Base-by-base conservation (phyloP, 2,329 filamentous ascomycete species). In the Exophiala alcalophila region DNA sequence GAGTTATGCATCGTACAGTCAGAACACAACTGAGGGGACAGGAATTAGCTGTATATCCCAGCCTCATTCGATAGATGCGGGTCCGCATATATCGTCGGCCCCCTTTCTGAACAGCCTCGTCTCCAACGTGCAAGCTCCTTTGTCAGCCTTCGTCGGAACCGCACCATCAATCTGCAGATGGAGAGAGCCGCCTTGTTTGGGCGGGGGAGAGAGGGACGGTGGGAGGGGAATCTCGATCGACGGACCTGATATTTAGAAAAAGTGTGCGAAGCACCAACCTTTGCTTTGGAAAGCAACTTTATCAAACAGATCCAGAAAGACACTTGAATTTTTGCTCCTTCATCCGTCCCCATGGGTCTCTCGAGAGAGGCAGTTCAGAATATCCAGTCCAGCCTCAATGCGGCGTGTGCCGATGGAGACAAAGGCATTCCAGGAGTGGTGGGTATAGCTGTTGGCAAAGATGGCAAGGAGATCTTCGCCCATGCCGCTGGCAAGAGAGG, bases 361-460 rank as follows among this genome's bases (percentile, higher is more conserved):
- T 39, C 47, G 19, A 31, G 32, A 20, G 34, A 43, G n/a, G 28
- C 47, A 12, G 36, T 40, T 34, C 31, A 40, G 19, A 47, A 27
- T 11, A 29, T 50, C n/a, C 21, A 32, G 26, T 28, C 26, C 11
- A 30, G 28, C 3, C 29, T 50, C 28, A 32, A 50, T 21, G 33
- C 25, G 16, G 47, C 47, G 19, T 50, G 47, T 26, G 60, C 63
- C 10, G 61, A 73, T 47, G 60, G 54, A 5, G 55, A 60, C 5
- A 57, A 59, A 1, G 65, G 63, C 21, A 65, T 77, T 9, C 48
- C 53, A n/a, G 53, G 53, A 7, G 27, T 59, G 10, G 56, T 58
- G n/a, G 55, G 44, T 26, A 27, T 38, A 9, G 57, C 54, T 5
- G 47, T 60, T 10, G 44, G 54, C 28, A 53, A 48, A 26, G 28